phyloP scores from a whole-genome alignment of 2,329 filamentous ascomycete species.

The Pseudofabraea citricarpa region DNA sequence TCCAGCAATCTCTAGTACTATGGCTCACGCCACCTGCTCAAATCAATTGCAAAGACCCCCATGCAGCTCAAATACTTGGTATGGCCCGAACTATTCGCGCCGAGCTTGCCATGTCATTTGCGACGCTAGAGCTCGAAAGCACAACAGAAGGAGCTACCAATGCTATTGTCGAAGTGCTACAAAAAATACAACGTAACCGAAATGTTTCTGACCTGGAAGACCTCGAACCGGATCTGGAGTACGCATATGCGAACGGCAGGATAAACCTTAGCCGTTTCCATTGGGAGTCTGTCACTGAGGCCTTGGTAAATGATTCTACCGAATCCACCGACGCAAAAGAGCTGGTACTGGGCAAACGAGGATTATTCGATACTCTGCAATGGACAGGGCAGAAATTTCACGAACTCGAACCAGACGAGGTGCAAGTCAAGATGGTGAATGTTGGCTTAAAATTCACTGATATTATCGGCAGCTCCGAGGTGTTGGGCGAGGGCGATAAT shows the following conservation, averaged over 20 bases:
- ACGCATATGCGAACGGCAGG: not conserved
- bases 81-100: conserved; percentile 13
- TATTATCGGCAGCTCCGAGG: conserved; percentile 4
- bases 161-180: not conserved
- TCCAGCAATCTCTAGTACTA: not conserved
- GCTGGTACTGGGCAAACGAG: not conserved
- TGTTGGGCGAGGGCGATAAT: conserved; percentile 2
- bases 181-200: not conserved
- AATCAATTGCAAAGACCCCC: conserved; percentile 12
- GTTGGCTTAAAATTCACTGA: conserved; percentile 11
- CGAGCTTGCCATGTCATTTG: not conserved
- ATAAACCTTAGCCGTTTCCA: not conserved
- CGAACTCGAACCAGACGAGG: not conserved
- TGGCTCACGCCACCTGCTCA: conserved; percentile 6
- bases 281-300: not conserved
- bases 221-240: not conserved
- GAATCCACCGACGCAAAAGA: not conserved
- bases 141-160: not conserved
- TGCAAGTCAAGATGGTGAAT: conserved; percentile 1
- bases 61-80: conserved; percentile 8
- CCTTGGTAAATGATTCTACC: not conserved
- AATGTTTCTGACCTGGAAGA: not conserved
- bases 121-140: not conserved
- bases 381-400: not conserved
- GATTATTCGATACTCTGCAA: not conserved